These are phyloP conservation scores for Pseudogymnoascus sp. DNA, from an alignment of 2,329 filamentous ascomycete genomes.

Conservation along the genomic window DNA sequence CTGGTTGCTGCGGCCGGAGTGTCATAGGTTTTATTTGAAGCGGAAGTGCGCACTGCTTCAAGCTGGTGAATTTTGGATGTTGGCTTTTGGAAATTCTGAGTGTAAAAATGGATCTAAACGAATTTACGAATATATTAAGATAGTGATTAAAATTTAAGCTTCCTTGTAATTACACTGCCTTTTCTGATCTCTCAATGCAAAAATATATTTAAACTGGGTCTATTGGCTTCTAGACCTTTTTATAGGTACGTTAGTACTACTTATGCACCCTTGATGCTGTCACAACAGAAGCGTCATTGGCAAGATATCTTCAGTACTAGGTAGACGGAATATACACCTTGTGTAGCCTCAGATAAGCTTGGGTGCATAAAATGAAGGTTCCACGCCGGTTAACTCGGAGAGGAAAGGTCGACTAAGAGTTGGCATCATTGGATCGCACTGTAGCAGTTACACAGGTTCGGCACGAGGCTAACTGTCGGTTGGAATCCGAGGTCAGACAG, in stretches of 20 bases:
- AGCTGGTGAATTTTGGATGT: background rate
- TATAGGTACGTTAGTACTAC: background rate
- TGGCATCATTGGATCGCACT: background rate
- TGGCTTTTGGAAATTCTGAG: background rate
- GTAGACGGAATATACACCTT: background rate
- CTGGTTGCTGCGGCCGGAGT: slow-evolving; percentile 50
- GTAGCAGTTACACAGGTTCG: background rate
- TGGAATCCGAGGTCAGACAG: background rate
- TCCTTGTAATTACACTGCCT: no score
- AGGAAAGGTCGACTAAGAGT: background rate
- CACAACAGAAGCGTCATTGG: background rate
- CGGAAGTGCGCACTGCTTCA: background rate
- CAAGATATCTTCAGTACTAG: background rate
- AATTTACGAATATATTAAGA: background rate
- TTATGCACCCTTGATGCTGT: background rate
- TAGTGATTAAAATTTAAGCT: background rate
- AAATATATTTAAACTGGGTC: background rate
- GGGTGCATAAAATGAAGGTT: background rate
- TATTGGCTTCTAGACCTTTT: background rate
- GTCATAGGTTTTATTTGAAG: background rate
- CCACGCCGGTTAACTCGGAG: background rate
- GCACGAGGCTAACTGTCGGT: background rate
- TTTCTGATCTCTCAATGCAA: background rate
- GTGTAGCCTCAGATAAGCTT: background rate
- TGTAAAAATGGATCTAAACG: background rate